These are phyloP conservation scores for Heimioporus sp. DNA, from an alignment of 768 basidiomycete species.

Conservation along the genomic window DNA sequence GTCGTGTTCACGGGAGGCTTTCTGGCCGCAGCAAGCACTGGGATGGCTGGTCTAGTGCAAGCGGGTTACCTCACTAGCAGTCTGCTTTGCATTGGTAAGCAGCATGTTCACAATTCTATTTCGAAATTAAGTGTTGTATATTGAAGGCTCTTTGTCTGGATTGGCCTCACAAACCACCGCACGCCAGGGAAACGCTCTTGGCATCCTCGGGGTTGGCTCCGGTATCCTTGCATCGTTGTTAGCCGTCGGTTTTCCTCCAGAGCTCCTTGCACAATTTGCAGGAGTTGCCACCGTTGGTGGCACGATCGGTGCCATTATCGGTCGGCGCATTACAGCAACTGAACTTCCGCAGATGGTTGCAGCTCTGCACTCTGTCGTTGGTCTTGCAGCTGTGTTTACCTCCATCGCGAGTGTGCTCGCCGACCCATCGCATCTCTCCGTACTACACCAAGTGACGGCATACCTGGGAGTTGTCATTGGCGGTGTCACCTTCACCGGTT, in stretches of 20 bases:
- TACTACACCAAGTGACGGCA: conserved; percentile 77
- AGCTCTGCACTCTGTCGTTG: conserved; percentile 87
- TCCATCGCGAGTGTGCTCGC: conserved; percentile 80
- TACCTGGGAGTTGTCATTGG: conserved; percentile 86
- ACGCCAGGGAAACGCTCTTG: conserved; percentile 85
- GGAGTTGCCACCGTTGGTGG: conserved; percentile 76
- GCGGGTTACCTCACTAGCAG: conserved; percentile 86
- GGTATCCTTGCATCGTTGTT: conserved; percentile 79
- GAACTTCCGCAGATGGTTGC: conserved; percentile 83
- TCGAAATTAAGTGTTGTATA: neutral
- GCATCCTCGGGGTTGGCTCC: conserved; percentile 79
- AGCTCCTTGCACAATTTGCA: conserved; percentile 75
- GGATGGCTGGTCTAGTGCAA: conserved; percentile 83
- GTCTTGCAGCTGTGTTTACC: conserved; percentile 85
- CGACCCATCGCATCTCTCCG: conserved; percentile 65
- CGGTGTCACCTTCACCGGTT: conserved; percentile 88
- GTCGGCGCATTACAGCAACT: conserved; percentile 81
- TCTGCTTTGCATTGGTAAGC: conserved; percentile 76
- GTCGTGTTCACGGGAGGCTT: conserved; percentile 82
- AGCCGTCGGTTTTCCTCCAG: conserved; percentile 80
- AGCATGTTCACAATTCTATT: neutral
- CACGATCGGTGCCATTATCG: conserved; percentile 66
- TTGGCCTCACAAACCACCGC: conserved; percentile 79
- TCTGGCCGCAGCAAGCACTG: conserved; percentile 77
- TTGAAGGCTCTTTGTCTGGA: conserved; percentile 71